Conservation (phyloP, 2,329 filamentous ascomycete species). For the Emmonsiellopsis sp. region DNA sequence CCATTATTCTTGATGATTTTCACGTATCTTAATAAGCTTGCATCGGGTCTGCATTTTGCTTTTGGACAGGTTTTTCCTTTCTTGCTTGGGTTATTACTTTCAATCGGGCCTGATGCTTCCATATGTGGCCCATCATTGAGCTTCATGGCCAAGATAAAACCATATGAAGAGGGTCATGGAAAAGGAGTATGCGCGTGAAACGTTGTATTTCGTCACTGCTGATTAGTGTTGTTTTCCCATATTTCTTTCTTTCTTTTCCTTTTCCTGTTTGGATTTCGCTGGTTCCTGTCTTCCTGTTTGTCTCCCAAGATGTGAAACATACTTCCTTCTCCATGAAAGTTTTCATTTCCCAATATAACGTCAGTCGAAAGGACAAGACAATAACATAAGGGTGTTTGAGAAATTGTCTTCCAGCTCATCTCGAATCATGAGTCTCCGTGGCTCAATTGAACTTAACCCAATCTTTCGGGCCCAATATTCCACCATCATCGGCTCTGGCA, state of each 20-base stretch:
- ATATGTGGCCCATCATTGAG: neutral
- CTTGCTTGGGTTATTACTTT: neutral
- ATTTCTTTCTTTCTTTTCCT: slow-evolving; percentile 1
- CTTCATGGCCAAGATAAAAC: neutral
- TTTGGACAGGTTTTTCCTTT: neutral
- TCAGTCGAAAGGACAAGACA: neutral
- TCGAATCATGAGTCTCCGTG: neutral
- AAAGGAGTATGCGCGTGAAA: neutral
- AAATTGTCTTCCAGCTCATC: neutral
- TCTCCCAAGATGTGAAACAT: slow-evolving; percentile 13
- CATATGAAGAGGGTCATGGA: neutral
- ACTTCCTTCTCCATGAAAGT: neutral
- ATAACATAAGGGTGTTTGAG: neutral
- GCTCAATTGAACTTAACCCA: slow-evolving; percentile 33
- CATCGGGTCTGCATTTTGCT: slow-evolving; percentile 3
- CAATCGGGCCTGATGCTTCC: neutral
- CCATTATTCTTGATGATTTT: neutral
- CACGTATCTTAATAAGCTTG: neutral
- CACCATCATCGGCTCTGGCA: slow-evolving; percentile 48
- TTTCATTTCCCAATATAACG: neutral
- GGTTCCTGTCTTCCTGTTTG: slow-evolving; percentile 2
- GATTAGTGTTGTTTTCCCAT: neutral
- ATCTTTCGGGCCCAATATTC: slow-evolving; percentile 53
- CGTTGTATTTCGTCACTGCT: neutral
- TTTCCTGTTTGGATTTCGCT: slow-evolving; percentile 1